Percentiles rank a stretch among this genome's conserved stretches.
phyloP scores from a whole-genome alignment of 306 rosid species.

The Quercus robur region DNA sequence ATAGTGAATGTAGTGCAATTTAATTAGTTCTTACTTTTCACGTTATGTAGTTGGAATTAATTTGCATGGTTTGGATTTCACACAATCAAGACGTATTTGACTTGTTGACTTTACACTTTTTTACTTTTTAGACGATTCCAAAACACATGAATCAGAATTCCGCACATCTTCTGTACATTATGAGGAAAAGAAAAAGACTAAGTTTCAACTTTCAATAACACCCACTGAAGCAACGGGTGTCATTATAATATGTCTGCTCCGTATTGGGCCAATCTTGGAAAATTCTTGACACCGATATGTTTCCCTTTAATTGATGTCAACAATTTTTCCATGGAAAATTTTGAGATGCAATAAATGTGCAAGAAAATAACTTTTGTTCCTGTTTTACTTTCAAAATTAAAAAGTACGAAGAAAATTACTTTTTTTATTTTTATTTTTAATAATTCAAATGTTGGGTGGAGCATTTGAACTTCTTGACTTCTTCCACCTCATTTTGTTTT shows the following conservation, averaged over 20 bases:
- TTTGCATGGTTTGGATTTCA: conserved; percentile 17
- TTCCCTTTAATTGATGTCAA: too few species aligned
- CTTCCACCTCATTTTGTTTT: too few species aligned
- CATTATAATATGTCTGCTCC: background rate
- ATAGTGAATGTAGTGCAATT: too few species aligned
- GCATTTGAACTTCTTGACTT: too few species aligned
- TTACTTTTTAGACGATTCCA: background rate
- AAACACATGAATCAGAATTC: background rate
- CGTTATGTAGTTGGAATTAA: conserved; percentile 20
- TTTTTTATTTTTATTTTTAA: too few species aligned
- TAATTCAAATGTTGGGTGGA: too few species aligned
- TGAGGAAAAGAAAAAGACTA: background rate
- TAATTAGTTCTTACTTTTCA: conserved; percentile 5
- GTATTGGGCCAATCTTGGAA: background rate
- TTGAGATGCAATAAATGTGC: background rate
- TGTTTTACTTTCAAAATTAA: background rate
- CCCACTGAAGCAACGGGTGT: background rate
- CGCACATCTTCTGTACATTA: background rate
- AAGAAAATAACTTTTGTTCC: background rate
- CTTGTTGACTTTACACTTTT: background rate
- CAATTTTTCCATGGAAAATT: background rate
- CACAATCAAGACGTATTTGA: background rate
- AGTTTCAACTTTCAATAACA: background rate
- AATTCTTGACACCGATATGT: background rate
- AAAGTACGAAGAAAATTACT: background rate